Conservation (phyloP, 371 early-diverging fungal species). For the Mucor saturninus region DNA sequence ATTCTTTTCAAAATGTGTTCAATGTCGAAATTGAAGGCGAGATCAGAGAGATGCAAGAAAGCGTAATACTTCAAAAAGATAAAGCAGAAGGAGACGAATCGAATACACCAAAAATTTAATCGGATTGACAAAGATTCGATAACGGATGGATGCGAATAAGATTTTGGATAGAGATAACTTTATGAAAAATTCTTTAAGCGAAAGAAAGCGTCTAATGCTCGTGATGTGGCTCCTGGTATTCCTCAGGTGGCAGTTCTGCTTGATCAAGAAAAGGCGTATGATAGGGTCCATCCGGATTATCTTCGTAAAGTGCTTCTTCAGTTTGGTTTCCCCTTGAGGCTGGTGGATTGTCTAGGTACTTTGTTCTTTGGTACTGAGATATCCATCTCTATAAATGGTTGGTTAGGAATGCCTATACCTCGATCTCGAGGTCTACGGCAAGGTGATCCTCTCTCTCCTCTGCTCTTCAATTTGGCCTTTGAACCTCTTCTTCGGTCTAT, state of each 20-base stretch:
- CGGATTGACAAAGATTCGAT: too few relatives aligned
- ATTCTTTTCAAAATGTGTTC: too few relatives aligned
- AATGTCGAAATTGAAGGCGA: too few relatives aligned
- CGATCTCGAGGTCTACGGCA: slow-evolving; percentile 19
- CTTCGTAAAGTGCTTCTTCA: neutral
- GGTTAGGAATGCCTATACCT: neutral
- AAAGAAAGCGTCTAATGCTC: too few relatives aligned
- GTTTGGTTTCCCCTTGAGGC: slow-evolving; percentile 8
- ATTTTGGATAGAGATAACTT: too few relatives aligned
- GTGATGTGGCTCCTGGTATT: neutral
- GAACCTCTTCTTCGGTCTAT: slow-evolving; percentile 4
- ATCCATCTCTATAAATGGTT: slow-evolving; percentile 20
- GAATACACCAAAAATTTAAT: too few relatives aligned
- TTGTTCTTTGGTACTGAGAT: slow-evolving; percentile 16
- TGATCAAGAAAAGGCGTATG: slow-evolving; percentile 29
- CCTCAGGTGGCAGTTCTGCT: slow-evolving; percentile 3
- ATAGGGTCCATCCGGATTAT: slow-evolving; percentile 29
- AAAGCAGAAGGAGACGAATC: too few relatives aligned
- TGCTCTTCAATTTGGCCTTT: slow-evolving; percentile 24
- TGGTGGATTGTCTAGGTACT: neutral
- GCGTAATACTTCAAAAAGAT: too few relatives aligned
- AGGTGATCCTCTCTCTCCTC: slow-evolving; percentile 22
- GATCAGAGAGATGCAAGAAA: too few relatives aligned
- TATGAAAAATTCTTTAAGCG: too few relatives aligned
- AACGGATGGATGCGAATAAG: too few relatives aligned